phyloP scores from a whole-genome alignment of 305 asterid genomes.

The Fraxinus greggii region DNA sequence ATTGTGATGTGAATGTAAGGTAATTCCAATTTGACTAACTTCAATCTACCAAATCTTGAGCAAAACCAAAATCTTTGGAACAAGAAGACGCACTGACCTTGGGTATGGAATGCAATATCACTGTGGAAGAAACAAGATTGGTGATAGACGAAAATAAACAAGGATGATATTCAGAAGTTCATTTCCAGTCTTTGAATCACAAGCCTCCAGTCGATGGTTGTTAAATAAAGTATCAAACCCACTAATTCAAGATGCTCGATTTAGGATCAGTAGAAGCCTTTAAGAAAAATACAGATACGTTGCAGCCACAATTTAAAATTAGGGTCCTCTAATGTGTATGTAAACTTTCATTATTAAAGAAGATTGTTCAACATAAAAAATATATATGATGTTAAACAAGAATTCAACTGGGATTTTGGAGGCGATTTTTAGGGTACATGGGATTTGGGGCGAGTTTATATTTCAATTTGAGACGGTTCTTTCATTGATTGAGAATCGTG shows the following conservation, averaged over 20 bases:
- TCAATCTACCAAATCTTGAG: neutral
- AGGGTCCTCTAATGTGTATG: constrained; percentile 39
- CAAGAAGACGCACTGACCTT: neutral
- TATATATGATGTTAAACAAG: no score
- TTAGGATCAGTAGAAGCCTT: constrained; percentile 95
- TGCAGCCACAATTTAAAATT: constrained; percentile 92
- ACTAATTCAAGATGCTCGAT: neutral
- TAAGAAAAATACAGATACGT: constrained; percentile 96
- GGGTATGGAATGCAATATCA: neutral
- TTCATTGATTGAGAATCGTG: no score
- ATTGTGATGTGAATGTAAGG: neutral
- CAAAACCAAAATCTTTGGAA: neutral
- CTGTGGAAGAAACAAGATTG: no score
- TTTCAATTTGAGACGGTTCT: no score
- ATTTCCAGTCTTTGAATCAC: constrained; percentile 68
- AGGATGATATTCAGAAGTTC: constrained; percentile 68
- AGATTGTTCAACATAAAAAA: no score
- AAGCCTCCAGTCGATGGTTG: constrained; percentile 75
- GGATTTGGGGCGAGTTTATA: no score
- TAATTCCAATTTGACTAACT: neutral
- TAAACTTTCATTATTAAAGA: neutral
- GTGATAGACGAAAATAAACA: no score
- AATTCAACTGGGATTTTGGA: no score
- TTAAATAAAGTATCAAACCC: neutral
- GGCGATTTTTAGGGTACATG: neutral